Evolutionary conservation across 495 filamentous ascomycete genomes (phyloP).

Genomic region (Neurospora tetrasperma): DNA sequence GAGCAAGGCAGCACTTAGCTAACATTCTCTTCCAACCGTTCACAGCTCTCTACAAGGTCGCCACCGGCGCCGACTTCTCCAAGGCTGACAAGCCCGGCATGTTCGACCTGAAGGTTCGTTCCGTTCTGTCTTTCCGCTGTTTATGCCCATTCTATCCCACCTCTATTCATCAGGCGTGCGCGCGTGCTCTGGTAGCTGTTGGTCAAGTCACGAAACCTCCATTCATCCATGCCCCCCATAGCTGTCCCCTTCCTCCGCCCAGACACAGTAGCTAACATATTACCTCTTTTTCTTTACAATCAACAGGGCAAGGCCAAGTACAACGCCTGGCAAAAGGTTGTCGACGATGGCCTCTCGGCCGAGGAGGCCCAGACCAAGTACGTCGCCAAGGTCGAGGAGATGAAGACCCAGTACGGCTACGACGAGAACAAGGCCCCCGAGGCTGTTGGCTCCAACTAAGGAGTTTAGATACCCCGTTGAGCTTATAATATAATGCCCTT

Average conservation of each 20-base stretch:
- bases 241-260: neutral
- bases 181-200: neutral
- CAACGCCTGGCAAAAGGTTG: constrained; percentile 58
- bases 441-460: constrained; percentile 29
- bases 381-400: constrained; percentile 53
- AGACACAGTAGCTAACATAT: neutral
- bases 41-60: constrained; percentile 47
- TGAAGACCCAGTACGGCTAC: constrained; percentile 60
- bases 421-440: constrained; percentile 45
- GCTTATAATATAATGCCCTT: neutral
- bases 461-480: neutral
- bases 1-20: neutral
- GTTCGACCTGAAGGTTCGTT: constrained; percentile 49
- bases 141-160: neutral
- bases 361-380: constrained; percentile 66
- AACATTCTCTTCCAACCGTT: neutral
- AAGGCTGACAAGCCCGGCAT: constrained; percentile 34
- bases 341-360: constrained; percentile 45
- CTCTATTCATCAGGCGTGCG: neutral
- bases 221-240: neutral
- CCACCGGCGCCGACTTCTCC: constrained; percentile 36
- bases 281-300: neutral
- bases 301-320: constrained; percentile 68
- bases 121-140: neutral
- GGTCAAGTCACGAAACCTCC: neutral